A percentile compares a stretch with the other conserved stretches of the same genome.
These are phyloP conservation scores for Paspalum notatum DNA, from an alignment of 176 grass and related monocot species.

Conservation along the genomic window DNA sequence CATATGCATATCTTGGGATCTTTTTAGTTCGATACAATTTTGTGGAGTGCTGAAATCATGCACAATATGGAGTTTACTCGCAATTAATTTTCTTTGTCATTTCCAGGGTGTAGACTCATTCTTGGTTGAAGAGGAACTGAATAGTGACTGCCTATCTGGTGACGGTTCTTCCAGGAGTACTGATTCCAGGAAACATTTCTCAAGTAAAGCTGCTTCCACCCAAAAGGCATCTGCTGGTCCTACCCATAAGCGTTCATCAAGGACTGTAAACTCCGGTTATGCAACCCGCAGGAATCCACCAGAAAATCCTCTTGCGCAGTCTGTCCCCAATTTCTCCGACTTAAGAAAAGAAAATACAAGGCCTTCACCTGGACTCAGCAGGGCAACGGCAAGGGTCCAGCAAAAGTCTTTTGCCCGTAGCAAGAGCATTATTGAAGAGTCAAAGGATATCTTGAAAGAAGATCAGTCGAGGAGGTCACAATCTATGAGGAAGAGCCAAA, in stretches of 20 bases:
- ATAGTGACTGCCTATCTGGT: slow-evolving; percentile 78
- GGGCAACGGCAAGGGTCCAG: slow-evolving; percentile 53
- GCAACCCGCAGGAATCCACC: slow-evolving; percentile 53
- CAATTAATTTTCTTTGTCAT: slow-evolving; percentile 51
- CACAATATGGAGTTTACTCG: slow-evolving; percentile 24
- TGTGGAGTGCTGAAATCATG: slow-evolving; percentile 20
- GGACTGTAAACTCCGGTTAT: slow-evolving; percentile 55
- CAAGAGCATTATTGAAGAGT: slow-evolving; percentile 83
- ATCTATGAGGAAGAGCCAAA: slow-evolving; percentile 78
- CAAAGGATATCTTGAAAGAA: slow-evolving; percentile 69
- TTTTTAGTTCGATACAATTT: neutral
- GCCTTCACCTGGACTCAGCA: slow-evolving; percentile 64
- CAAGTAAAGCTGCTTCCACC: slow-evolving; percentile 60
- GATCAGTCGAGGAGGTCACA: slow-evolving; percentile 72
- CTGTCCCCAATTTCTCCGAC: slow-evolving; percentile 84
- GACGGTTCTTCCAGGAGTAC: slow-evolving; percentile 78
- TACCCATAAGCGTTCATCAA: slow-evolving; percentile 61
- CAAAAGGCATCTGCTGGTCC: slow-evolving; percentile 56
- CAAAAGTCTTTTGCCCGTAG: slow-evolving; percentile 68
- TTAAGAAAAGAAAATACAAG: slow-evolving; percentile 97
- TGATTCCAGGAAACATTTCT: slow-evolving; percentile 70
- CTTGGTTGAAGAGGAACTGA: slow-evolving; percentile 70
- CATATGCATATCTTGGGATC: slow-evolving; percentile 18
- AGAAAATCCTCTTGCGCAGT: slow-evolving; percentile 84
- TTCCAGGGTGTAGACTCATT: slow-evolving; percentile 64